Evolutionary conservation across 306 rosid species (phyloP).

Genomic region (Corylus heterophylla): DNA sequence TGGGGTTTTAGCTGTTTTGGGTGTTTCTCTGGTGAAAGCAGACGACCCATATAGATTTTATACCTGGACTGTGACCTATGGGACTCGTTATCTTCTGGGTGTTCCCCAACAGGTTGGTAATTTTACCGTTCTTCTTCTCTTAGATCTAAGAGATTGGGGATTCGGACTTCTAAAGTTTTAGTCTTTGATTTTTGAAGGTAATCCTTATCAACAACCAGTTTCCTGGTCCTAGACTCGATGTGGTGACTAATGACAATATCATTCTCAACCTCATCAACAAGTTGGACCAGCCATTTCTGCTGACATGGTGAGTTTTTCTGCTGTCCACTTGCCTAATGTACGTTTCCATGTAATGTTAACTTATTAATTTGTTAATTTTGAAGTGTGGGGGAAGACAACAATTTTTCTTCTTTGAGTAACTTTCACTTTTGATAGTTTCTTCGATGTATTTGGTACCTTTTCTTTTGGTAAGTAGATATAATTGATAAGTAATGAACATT

Average conservation of each 20-base stretch:
- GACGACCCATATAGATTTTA: conserved; percentile 74
- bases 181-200: conserved; percentile 54
- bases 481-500: background rate
- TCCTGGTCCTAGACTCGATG: conserved; percentile 95
- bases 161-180: conserved; percentile 30
- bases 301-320: conserved; percentile 66
- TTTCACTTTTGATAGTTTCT: background rate
- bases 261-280: conserved; percentile 87
- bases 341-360: background rate
- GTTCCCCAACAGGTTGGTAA: conserved; percentile 79
- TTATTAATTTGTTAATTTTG: background rate
- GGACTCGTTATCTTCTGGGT: conserved; percentile 75
- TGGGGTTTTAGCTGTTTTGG: conserved; percentile 42
- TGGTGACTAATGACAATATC: conserved; percentile 84
- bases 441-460: background rate
- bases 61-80: conserved; percentile 93
- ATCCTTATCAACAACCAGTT: conserved; percentile 88
- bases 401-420: background rate
- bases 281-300: conserved; percentile 81
- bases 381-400: background rate
- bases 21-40: conserved; percentile 56
- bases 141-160: conserved; percentile 18
- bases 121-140: conserved; percentile 28
- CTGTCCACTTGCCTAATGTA: background rate
- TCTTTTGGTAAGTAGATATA: background rate